Evolutionary conservation across 495 filamentous ascomycete species (phyloP).

Genomic region (Parmelia sp.): DNA sequence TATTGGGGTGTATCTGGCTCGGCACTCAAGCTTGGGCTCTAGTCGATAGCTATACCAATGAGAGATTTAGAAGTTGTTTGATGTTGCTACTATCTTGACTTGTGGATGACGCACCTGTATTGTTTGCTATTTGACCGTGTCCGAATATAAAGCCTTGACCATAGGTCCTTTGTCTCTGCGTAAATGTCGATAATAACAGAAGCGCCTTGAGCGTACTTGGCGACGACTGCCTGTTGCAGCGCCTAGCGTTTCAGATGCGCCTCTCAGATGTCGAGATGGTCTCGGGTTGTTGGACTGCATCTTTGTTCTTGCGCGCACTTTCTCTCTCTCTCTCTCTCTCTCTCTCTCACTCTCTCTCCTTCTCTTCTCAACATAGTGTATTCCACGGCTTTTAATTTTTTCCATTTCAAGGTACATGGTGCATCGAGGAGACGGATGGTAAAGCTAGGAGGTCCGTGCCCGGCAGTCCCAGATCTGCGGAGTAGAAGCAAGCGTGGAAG

Average conservation of each 20-base stretch:
- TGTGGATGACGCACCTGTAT: neutral
- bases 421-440: neutral
- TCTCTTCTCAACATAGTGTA: neutral
- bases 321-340: neutral
- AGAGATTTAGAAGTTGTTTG: neutral
- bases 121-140: neutral
- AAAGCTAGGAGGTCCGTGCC: neutral
- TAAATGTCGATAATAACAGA: neutral
- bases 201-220: neutral
- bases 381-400: too few relatives aligned
- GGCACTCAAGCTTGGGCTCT: neutral
- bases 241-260: conserved; percentile 3
- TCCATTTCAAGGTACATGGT: too few relatives aligned
- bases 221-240: neutral
- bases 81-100: neutral
- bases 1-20: neutral
- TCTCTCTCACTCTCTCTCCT: neutral
- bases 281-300: neutral
- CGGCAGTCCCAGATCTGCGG: conserved; percentile 1
- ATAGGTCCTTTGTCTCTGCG: neutral
- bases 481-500: too few relatives aligned
- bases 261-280: neutral
- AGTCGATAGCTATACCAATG: conserved; percentile 7
- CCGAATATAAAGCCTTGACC: neutral
- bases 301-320: neutral